Evolutionary conservation across 2,329 filamentous ascomycete genomes (phyloP).

Genomic region (Lizonia empirigonia): DNA sequence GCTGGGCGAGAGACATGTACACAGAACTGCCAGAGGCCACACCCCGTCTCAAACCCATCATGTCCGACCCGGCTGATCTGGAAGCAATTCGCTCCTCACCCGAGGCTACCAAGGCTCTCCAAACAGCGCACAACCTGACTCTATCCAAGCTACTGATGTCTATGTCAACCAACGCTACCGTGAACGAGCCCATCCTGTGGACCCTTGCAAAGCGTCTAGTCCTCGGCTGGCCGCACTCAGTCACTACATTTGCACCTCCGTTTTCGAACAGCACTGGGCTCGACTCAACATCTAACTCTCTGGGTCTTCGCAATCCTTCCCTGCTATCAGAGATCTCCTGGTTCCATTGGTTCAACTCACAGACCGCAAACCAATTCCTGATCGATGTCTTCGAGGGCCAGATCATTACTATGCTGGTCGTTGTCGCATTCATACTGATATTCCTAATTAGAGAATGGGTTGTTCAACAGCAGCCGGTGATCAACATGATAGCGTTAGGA

Average conservation of each 20-base stretch:
- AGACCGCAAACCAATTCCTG: constrained; percentile 75
- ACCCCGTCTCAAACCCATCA: constrained; percentile 1
- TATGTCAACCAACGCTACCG: constrained; percentile 42
- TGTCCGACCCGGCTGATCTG: constrained; percentile 19
- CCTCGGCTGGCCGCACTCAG: constrained; percentile 36
- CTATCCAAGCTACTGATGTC: constrained; percentile 44
- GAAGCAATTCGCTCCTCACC: constrained; percentile 26
- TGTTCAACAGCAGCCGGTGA: constrained; percentile 93
- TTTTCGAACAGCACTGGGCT: constrained; percentile 28
- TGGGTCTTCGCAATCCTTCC: constrained; percentile 40
- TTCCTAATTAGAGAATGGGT: constrained; percentile 98
- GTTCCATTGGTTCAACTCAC: constrained; percentile 59
- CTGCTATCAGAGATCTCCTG: constrained; percentile 64
- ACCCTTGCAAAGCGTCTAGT: constrained; percentile 53
- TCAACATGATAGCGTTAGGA: constrained; percentile 69
- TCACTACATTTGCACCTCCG: constrained; percentile 31
- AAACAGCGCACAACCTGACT: constrained; percentile 25
- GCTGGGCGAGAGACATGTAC: constrained; percentile 60
- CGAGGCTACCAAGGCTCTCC: constrained; percentile 26
- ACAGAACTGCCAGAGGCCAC: constrained; percentile 15
- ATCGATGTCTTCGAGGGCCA: constrained; percentile 90
- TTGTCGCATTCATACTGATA: constrained; percentile 93
- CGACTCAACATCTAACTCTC: constrained; percentile 37
- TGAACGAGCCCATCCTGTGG: constrained; percentile 54
- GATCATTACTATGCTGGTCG: constrained; percentile 88